Evolutionary conservation across 2,329 filamentous ascomycete species (phyloP).

Genomic region (Scorias spongiosa): DNA sequence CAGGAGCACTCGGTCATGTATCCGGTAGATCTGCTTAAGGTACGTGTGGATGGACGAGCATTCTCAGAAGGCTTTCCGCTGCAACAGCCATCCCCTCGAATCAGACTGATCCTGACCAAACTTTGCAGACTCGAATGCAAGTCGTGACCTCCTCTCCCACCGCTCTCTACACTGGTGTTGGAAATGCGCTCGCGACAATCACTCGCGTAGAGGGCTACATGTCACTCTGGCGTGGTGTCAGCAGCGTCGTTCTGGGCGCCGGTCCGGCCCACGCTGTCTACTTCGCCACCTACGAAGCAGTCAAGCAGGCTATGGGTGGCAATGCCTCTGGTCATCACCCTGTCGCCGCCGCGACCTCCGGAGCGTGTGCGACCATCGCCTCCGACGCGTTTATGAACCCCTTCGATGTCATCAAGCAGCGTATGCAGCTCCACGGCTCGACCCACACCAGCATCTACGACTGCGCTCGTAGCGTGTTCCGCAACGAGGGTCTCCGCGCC

Average conservation of each 20-base stretch:
- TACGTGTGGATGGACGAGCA: constrained; percentile 27
- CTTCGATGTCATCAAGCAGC: constrained; percentile 98
- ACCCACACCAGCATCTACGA: constrained; percentile 73
- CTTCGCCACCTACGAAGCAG: constrained; percentile 93
- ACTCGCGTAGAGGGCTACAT: constrained; percentile 76
- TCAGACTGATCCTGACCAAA: background rate
- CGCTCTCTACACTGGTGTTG: constrained; percentile 74
- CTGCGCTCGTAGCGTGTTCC: constrained; percentile 79
- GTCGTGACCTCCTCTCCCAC: constrained; percentile 71
- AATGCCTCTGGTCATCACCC: constrained; percentile 86
- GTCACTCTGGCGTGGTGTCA: constrained; percentile 91
- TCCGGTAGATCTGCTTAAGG: constrained; percentile 94
- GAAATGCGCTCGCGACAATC: constrained; percentile 86
- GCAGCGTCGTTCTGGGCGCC: constrained; percentile 87
- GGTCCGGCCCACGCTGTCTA: constrained; percentile 95
- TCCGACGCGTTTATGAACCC: constrained; percentile 99
- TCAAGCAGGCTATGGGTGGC: constrained; percentile 90
- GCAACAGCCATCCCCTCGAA: constrained; percentile 2
- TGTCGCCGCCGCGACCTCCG: constrained; percentile 79
- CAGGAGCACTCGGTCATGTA: constrained; percentile 99
- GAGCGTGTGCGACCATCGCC: constrained; percentile 87
- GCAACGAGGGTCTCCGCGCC: constrained; percentile 69
- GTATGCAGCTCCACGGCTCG: constrained; percentile 98
- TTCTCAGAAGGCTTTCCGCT: constrained; percentile 8
- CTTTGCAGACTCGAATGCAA: constrained; percentile 86